Conservation (phyloP, 345 rosid genomes). For the Boechera stricta region DNA sequence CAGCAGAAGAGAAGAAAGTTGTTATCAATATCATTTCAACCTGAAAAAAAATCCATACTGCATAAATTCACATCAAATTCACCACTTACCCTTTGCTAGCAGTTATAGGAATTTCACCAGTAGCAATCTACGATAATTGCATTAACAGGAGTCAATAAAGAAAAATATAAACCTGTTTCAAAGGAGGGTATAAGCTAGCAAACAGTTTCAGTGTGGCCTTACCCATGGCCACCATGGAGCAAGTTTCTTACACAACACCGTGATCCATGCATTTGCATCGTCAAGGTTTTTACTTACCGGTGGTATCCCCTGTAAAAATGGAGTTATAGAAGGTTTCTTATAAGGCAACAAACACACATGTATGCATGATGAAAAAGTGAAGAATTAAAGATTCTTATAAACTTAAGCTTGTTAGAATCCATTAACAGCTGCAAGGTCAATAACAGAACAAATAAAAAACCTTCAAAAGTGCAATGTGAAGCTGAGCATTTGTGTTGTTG, state of each 20-base stretch:
- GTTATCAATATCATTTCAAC: slow-evolving; percentile 9
- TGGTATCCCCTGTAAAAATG: slow-evolving; percentile 64
- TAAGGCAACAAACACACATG: slow-evolving; percentile 11
- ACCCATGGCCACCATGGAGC: slow-evolving; percentile 89
- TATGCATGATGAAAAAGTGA: slow-evolving; percentile 7
- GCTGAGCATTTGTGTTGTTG: slow-evolving; percentile 56
- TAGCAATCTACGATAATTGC: slow-evolving; percentile 65
- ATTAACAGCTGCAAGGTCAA: neutral
- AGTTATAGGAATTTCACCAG: slow-evolving; percentile 68
- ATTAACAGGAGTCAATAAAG: slow-evolving; percentile 4
- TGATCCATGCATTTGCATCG: slow-evolving; percentile 71
- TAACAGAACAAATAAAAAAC: slow-evolving; percentile 37
- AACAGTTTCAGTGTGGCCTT: slow-evolving; percentile 31
- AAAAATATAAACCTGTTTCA: neutral
- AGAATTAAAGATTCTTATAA: slow-evolving; percentile 5
- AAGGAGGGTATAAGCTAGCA: neutral
- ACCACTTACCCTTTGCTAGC: slow-evolving; percentile 63
- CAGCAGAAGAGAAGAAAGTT: slow-evolving; percentile 35
- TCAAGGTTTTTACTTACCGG: slow-evolving; percentile 66
- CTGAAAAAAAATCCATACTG: slow-evolving; percentile 11
- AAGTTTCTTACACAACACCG: slow-evolving; percentile 77
- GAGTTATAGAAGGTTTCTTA: neutral
- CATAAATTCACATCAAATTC: slow-evolving; percentile 2
- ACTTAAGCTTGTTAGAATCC: slow-evolving; percentile 6
- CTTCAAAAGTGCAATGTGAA: slow-evolving; percentile 76